Conservation (phyloP, 2,329 filamentous ascomycete genomes). For the Aureobasidium uvarum region DNA sequence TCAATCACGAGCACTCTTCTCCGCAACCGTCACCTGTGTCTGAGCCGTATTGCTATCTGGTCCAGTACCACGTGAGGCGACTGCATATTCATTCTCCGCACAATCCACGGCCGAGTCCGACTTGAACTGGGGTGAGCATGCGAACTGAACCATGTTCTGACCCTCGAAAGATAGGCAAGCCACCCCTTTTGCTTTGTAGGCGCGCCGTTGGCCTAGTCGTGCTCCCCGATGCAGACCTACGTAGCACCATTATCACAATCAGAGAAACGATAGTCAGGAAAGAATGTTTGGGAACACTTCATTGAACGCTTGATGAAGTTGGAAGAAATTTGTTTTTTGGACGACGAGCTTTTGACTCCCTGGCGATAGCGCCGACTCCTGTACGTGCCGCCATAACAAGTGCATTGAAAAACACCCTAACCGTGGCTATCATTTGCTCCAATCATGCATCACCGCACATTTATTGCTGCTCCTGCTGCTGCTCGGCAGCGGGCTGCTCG, state of each 20-base stretch:
- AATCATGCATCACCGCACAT: slow-evolving; percentile 27
- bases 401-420: slow-evolving; percentile 27
- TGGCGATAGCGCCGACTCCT: slow-evolving; percentile 28
- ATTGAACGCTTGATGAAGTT: slow-evolving; percentile 23
- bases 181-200: neutral
- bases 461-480: slow-evolving; percentile 31
- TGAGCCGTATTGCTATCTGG: neutral
- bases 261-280: neutral
- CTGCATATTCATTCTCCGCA: slow-evolving; percentile 13
- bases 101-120: neutral
- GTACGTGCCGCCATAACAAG: slow-evolving; percentile 28
- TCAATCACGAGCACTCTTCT: neutral
- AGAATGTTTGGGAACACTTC: slow-evolving; percentile 9
- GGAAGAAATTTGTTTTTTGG: slow-evolving; percentile 26
- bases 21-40: neutral
- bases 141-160: neutral
- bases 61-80: slow-evolving; percentile 15
- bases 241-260: neutral
- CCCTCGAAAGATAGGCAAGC: neutral
- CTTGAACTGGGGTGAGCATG: neutral
- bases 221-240: slow-evolving; percentile 15
- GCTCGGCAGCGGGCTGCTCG: slow-evolving; percentile 49
- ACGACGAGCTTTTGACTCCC: slow-evolving; percentile 26
- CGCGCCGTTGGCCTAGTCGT: slow-evolving; percentile 3
- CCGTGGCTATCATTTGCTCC: slow-evolving; percentile 25